phyloP scores from a whole-genome alignment of 257 asterid genomes.

The Misopates orontium region DNA sequence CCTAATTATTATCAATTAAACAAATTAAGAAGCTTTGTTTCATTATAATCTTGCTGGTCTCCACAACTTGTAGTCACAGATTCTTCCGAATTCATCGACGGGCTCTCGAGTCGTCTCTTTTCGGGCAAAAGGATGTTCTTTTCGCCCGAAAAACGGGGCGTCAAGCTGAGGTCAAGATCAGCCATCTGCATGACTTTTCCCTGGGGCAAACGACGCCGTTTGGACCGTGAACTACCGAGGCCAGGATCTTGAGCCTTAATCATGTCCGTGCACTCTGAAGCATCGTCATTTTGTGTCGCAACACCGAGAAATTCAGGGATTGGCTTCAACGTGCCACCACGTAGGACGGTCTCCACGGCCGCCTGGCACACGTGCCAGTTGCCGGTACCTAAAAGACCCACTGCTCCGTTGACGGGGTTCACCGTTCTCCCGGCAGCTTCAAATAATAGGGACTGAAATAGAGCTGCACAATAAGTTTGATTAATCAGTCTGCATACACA shows the following conservation, averaged over 20 bases:
- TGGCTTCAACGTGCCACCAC: slow-evolving; percentile 59
- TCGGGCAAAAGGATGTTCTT: slow-evolving; percentile 20
- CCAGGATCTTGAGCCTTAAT: slow-evolving; percentile 32
- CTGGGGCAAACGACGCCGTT: slow-evolving; percentile 47
- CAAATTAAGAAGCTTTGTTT: slow-evolving; percentile 56
- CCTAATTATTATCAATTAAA: slow-evolving; percentile 38
- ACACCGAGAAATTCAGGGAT: slow-evolving; percentile 42
- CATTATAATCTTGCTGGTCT: slow-evolving; percentile 27
- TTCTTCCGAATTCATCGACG: slow-evolving; percentile 66
- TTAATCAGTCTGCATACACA: too few species aligned
- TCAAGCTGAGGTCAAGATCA: slow-evolving; percentile 61
- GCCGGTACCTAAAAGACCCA: slow-evolving; percentile 60
- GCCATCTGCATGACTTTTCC: slow-evolving; percentile 40
- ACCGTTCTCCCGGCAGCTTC: slow-evolving; percentile 88
- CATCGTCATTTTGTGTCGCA: slow-evolving; percentile 38
- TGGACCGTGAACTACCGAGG: slow-evolving; percentile 24
- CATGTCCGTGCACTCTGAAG: slow-evolving; percentile 44
- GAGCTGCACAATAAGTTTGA: slow-evolving; percentile 36
- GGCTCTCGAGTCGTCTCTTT: slow-evolving; percentile 48
- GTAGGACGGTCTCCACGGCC: slow-evolving; percentile 72
- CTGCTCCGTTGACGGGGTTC: slow-evolving; percentile 73
- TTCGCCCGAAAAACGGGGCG: slow-evolving; percentile 47
- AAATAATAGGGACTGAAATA: slow-evolving; percentile 61
- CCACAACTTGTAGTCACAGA: slow-evolving; percentile 53
- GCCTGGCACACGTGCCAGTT: slow-evolving; percentile 73